These are phyloP conservation scores for Suillus alpinus DNA, from an alignment of 768 basidiomycete species.

Conservation along the genomic window DNA sequence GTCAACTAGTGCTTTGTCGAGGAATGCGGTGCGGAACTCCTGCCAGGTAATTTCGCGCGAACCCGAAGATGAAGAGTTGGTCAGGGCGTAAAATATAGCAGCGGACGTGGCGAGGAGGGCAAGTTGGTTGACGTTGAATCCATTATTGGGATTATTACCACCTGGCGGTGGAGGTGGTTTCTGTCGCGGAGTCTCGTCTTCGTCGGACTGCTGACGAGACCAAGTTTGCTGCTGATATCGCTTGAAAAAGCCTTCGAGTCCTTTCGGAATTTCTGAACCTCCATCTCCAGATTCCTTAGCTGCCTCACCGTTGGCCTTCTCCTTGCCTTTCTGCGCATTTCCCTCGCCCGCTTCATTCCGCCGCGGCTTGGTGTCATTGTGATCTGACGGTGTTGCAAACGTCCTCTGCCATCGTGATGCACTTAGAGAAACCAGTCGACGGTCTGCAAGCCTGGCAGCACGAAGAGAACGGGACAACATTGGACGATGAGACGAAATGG, in stretches of 20 bases:
- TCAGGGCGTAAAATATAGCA: constrained; percentile 64
- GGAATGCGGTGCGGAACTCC: constrained; percentile 96
- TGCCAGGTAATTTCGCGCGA: constrained; percentile 98
- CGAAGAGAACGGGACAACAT: constrained; percentile 70
- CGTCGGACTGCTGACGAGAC: constrained; percentile 25
- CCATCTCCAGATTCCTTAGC: constrained; percentile 29
- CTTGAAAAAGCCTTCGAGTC: constrained; percentile 77
- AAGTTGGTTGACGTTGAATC: constrained; percentile 55
- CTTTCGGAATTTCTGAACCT: constrained; percentile 52
- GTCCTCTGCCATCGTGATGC: constrained; percentile 35
- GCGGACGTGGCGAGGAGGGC: constrained; percentile 56
- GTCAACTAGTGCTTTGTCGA: constrained; percentile 94
- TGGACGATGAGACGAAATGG: constrained; percentile 3
- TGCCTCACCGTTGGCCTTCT: constrained; percentile 33
- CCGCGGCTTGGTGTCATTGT: constrained; percentile 10
- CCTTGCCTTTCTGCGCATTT: constrained; percentile 32
- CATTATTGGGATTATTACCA: constrained; percentile 41
- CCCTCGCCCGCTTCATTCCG: constrained; percentile 29
- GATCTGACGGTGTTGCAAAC: constrained; percentile 48
- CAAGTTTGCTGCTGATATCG: constrained; percentile 47
- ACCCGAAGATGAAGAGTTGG: constrained; percentile 41
- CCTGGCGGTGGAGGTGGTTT: constrained; percentile 52
- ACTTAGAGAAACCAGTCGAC: constrained; percentile 35
- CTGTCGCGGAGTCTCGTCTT: constrained; percentile 33
- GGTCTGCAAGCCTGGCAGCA: constrained; percentile 44